A percentile compares a stretch with the other conserved stretches of the same genome.
phyloP scores from a whole-genome alignment of 495 filamentous ascomycete species.

The Podospora australis region DNA sequence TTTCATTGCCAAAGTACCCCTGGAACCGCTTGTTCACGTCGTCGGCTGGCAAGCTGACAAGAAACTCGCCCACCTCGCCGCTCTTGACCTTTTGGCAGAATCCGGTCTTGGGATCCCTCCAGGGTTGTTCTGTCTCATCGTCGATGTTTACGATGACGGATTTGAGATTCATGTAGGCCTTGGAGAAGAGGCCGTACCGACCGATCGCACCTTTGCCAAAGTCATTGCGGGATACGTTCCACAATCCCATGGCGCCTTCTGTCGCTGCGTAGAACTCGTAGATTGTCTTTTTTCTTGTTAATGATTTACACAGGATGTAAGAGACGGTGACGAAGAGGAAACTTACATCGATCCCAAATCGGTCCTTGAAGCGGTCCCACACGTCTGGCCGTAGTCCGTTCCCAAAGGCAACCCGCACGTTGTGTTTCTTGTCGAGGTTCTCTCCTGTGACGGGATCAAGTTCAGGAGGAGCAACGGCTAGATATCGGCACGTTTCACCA shows the following conservation, averaged over 20 bases:
- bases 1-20: slow-evolving; percentile 73
- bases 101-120: slow-evolving; percentile 64
- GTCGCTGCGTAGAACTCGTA: slow-evolving; percentile 89
- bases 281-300: slow-evolving; percentile 42
- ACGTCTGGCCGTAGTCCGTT: slow-evolving; percentile 90
- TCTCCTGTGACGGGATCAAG: slow-evolving; percentile 59
- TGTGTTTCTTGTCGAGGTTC: slow-evolving; percentile 70
- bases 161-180: slow-evolving; percentile 40
- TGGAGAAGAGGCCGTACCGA: slow-evolving; percentile 58
- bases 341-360: slow-evolving; percentile 64
- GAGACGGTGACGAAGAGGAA: neutral
- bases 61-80: slow-evolving; percentile 70
- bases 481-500: slow-evolving; percentile 88
- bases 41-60: slow-evolving; percentile 60
- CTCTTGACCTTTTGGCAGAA: slow-evolving; percentile 56
- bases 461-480: slow-evolving; percentile 65
- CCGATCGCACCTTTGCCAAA: slow-evolving; percentile 77
- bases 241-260: slow-evolving; percentile 64
- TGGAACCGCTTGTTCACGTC: slow-evolving; percentile 65
- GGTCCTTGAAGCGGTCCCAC: slow-evolving; percentile 79
- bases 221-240: slow-evolving; percentile 68
- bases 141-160: slow-evolving; percentile 66
- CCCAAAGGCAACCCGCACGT: slow-evolving; percentile 70
- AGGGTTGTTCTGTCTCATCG: slow-evolving; percentile 59
- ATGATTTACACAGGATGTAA: neutral